phyloP scores from a whole-genome alignment of 306 rosid species.

The Albizia julibrissin region DNA sequence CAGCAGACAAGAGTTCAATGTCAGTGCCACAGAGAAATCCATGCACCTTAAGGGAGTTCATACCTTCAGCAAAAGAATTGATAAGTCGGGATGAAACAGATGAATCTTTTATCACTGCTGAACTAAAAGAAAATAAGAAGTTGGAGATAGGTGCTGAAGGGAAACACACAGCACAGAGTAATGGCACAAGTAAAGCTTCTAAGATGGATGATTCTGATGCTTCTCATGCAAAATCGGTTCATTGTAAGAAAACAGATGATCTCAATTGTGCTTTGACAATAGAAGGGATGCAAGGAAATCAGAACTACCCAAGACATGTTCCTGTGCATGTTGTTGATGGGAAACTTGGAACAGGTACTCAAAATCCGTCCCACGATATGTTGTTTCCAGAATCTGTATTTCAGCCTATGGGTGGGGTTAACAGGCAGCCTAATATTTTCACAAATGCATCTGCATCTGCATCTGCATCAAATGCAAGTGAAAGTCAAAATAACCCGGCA shows the following conservation, averaged over 20 bases:
- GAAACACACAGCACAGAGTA: slow-evolving; percentile 45
- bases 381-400: slow-evolving; percentile 55
- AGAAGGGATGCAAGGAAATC: slow-evolving; percentile 72
- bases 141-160: slow-evolving; percentile 53
- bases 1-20: slow-evolving; percentile 55
- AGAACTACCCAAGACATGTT: slow-evolving; percentile 82
- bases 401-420: slow-evolving; percentile 60
- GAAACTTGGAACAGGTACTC: slow-evolving; percentile 55
- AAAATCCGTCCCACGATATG: slow-evolving; percentile 52
- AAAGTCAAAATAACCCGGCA: slow-evolving; percentile 55
- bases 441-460: slow-evolving; percentile 60
- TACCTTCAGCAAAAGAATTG: slow-evolving; percentile 62
- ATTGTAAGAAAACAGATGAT: slow-evolving; percentile 56
- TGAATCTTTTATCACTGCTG: slow-evolving; percentile 49
- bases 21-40: slow-evolving; percentile 45
- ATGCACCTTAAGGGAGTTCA: slow-evolving; percentile 53
- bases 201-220: slow-evolving; percentile 48
- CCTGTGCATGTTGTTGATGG: slow-evolving; percentile 90
- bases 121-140: slow-evolving; percentile 51
- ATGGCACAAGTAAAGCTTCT: slow-evolving; percentile 48
- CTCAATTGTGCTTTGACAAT: slow-evolving; percentile 51
- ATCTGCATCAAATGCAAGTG: slow-evolving; percentile 56
- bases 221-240: slow-evolving; percentile 46
- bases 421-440: slow-evolving; percentile 47
- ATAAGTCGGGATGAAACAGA: slow-evolving; percentile 46